phyloP scores from a whole-genome alignment of 2,329 filamentous ascomycete genomes.

The Calycina marina region DNA sequence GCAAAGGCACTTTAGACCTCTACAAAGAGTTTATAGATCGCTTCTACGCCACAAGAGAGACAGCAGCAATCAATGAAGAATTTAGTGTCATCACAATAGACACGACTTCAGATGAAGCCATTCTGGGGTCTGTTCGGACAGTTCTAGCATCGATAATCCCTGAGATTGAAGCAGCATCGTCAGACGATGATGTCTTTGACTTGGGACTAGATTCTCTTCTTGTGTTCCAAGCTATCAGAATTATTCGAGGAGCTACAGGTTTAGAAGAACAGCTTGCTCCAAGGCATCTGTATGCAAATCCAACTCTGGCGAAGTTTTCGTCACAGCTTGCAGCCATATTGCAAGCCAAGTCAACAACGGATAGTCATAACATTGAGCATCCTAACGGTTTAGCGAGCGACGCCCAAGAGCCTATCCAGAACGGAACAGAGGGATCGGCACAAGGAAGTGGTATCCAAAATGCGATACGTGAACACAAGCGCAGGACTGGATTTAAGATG shows the following conservation, averaged over 20 bases:
- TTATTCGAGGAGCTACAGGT: constrained; percentile 2
- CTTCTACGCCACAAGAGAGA: neutral
- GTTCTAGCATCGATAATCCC: neutral
- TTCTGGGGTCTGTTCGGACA: neutral
- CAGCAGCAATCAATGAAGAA: neutral
- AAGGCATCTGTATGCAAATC: constrained; percentile 4
- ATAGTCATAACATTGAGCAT: neutral
- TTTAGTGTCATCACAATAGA: neutral
- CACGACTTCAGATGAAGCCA: neutral
- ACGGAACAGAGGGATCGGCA: neutral
- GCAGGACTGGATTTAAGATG: constrained; percentile 2
- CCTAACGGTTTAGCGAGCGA: neutral
- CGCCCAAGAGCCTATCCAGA: neutral
- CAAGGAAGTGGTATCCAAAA: neutral
- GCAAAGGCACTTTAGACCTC: neutral
- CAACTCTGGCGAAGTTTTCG: constrained; percentile 4
- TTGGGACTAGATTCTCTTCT: constrained; percentile 1
- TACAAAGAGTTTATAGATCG: neutral
- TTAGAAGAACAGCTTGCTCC: constrained; percentile 4
- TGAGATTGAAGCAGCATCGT: neutral
- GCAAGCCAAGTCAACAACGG: neutral
- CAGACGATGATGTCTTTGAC: neutral
- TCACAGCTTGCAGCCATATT: neutral
- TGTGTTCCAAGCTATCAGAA: constrained; percentile 2
- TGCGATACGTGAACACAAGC: constrained; percentile 1